Conservation (phyloP, 108 stramenopile genomes). For the Epipyxis sp. region DNA sequence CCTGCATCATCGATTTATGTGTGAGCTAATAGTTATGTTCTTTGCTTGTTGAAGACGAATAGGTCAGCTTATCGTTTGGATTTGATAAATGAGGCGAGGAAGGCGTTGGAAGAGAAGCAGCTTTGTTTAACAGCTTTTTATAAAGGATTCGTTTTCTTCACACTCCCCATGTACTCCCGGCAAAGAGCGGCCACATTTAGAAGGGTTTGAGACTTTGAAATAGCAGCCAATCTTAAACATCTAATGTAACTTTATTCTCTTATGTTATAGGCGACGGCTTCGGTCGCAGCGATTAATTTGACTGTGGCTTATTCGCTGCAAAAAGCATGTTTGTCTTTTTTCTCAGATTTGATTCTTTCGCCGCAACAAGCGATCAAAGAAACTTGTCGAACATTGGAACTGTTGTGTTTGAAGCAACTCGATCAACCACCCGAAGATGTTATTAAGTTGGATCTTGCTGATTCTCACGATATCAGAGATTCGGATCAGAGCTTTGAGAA, state of each 20-base stretch:
- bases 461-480: no score
- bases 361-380: background rate
- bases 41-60: no score
- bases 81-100: background rate
- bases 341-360: background rate
- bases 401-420: no score
- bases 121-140: background rate
- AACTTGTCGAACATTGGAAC: background rate
- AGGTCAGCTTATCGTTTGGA: background rate
- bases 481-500: no score
- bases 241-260: background rate
- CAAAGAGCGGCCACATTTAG: background rate
- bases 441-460: no score
- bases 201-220: background rate
- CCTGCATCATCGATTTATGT: no score
- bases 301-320: background rate
- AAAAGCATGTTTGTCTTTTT: background rate
- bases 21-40: no score
- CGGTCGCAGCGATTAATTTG: no score
- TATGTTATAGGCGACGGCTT: background rate
- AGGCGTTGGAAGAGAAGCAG: background rate
- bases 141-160: background rate
- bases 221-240: background rate
- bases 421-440: no score
- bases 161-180: background rate